Percentiles rank a stretch among this genome's conserved stretches.
phyloP scores from a whole-genome alignment of 345 rosid genomes.

The Murraya paniculata region DNA sequence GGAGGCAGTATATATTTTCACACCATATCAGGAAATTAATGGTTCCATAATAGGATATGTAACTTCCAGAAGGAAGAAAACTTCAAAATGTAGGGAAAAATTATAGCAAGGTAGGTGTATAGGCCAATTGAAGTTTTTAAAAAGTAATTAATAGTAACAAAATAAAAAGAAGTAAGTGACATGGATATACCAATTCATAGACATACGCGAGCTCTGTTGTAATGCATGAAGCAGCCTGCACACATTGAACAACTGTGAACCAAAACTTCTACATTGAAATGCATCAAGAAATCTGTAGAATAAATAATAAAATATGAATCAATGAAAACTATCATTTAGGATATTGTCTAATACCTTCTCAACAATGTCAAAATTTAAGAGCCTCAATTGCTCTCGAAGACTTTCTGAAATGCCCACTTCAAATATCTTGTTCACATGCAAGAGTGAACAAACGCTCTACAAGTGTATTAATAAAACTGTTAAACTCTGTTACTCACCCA shows the following conservation, averaged over 20 bases:
- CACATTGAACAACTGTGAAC: neutral
- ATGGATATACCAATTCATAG: constrained; percentile 76
- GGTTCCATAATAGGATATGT: neutral
- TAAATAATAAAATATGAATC: neutral
- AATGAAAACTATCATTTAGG: constrained; percentile 3
- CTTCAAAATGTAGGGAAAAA: neutral
- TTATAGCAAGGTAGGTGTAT: neutral
- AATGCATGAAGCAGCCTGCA: constrained; percentile 73
- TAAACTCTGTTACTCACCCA: neutral
- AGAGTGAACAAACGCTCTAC: constrained; percentile 78
- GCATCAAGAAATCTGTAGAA: neutral
- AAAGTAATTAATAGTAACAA: neutral
- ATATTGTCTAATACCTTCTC: constrained; percentile 53
- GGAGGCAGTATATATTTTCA: neutral
- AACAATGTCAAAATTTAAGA: constrained; percentile 62
- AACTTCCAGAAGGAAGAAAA: neutral
- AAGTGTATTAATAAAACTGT: neutral
- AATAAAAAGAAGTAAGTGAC: constrained; percentile 1
- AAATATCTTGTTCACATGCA: constrained; percentile 81
- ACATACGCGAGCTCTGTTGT: constrained; percentile 80
- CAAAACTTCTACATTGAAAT: neutral
- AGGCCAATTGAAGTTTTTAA: neutral
- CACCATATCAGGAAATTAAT: neutral
- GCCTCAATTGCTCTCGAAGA: constrained; percentile 60
- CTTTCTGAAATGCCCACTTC: constrained; percentile 78